phyloP scores from a whole-genome alignment of 2,329 filamentous ascomycete species.

The Claviceps sp. region DNA sequence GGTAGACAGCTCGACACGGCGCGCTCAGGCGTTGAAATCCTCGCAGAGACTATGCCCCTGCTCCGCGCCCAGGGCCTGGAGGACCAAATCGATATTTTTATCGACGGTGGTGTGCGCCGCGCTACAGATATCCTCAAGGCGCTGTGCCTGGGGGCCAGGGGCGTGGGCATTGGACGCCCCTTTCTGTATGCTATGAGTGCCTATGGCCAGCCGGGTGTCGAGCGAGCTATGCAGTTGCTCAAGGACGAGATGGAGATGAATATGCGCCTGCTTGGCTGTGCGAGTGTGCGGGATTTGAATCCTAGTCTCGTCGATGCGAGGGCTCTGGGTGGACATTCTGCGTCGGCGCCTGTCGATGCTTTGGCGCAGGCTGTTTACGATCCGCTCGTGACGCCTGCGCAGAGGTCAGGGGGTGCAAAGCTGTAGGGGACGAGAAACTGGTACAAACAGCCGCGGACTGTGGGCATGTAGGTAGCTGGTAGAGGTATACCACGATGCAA shows the following conservation, averaged over 20 bases:
- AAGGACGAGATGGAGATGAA: constrained; percentile 99
- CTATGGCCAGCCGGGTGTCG: constrained; percentile 77
- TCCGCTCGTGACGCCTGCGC: constrained; percentile 35
- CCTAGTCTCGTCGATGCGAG: constrained; percentile 68
- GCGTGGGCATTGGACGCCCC: constrained; percentile 85
- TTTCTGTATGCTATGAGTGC: constrained; percentile 95
- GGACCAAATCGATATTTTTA: constrained; percentile 69
- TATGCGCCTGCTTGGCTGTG: constrained; percentile 83
- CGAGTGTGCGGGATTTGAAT: constrained; percentile 61
- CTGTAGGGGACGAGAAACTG: constrained; percentile 12
- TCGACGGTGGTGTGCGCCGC: constrained; percentile 82
- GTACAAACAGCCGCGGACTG: neutral
- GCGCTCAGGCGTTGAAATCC: constrained; percentile 74
- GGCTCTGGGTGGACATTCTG: constrained; percentile 45
- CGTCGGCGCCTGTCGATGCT: constrained; percentile 34
- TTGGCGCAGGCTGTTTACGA: constrained; percentile 39
- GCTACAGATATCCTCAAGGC: constrained; percentile 95
- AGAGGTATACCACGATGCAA: neutral
- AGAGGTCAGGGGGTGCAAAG: constrained; percentile 34
- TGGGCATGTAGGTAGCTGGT: neutral
- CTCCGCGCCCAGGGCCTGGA: constrained; percentile 61
- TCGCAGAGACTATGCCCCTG: constrained; percentile 87
- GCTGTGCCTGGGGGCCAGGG: constrained; percentile 78
- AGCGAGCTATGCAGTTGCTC: constrained; percentile 80
- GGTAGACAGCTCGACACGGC: constrained; percentile 89